Base-by-base conservation (phyloP, 2,329 filamentous ascomycete genomes). In the Scolecobasidium constrictum region DNA sequence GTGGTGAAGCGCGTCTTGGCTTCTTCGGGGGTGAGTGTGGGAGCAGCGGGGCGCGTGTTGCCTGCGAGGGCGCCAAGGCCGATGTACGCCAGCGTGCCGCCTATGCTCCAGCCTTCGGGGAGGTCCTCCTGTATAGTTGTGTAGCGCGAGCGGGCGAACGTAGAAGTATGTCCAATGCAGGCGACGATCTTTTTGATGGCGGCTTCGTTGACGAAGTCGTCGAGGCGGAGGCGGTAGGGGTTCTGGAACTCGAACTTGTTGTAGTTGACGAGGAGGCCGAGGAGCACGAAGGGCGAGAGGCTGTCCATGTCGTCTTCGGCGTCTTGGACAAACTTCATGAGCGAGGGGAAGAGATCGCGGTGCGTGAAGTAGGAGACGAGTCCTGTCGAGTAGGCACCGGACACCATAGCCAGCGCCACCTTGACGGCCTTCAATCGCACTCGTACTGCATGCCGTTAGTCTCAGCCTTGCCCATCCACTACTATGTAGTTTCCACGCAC, bases 171-270 rank as follows among this genome's bases (percentile, higher is more conserved):
- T 2, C 87, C 86, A 17, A 94, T 75, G 45, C 82, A 83, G 39
- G 70, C 69, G 35, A 94, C 78, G 49, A 94, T 84, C 55, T 85
- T 86, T 46, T 81, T 75, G 53, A 96, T 95, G 2, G 83, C 82
- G 0, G 73, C 68, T 56, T 96, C 88, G 56, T 98, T 94, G 54
- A 95, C 86, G 61, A 96, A 96, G 60, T 96, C 88, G 53, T 90
- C 87, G 13, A 98, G 73, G 20, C 90, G 83, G 48, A 93, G 68
- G 53, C 92, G 83, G 54, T 98, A 98, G 1, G 90, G 90, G 53
- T 98, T 98, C 58, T 94, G 88, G 45, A 93, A 90, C 62, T 98
- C 92, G 56, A 98, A 98, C 61, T 96, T 98, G 73, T 98, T 96
- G 72, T 96, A 96, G 64, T 96, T 98, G 50, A 86, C 84, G 42